phyloP scores from a whole-genome alignment of 352 stramenopile genomes.

The Pythium rhizo-oryzae region DNA sequence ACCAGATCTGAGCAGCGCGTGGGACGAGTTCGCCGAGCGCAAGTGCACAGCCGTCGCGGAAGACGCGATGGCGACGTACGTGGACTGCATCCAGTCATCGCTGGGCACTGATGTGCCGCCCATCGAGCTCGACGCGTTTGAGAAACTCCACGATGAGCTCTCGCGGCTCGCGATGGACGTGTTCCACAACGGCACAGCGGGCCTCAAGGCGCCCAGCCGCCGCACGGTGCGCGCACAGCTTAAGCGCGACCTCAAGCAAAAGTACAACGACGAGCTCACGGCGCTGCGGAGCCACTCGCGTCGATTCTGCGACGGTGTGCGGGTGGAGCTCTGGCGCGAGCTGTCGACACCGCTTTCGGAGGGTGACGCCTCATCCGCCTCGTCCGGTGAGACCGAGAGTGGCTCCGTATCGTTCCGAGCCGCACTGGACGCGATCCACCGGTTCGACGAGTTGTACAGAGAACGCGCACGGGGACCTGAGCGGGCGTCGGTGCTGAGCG shows the following conservation, averaged over 20 bases:
- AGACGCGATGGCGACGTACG: constrained; percentile 70
- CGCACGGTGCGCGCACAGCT: constrained; percentile 55
- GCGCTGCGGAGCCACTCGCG: constrained; percentile 51
- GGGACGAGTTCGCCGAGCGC: constrained; percentile 67
- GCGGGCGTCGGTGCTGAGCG: constrained; percentile 49
- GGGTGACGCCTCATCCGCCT: not conserved
- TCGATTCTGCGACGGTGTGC: constrained; percentile 50
- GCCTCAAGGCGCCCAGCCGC: constrained; percentile 42
- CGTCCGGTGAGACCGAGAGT: not conserved
- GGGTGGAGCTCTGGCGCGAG: constrained; percentile 43
- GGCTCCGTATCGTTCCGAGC: constrained; percentile 37
- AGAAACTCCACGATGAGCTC: constrained; percentile 79
- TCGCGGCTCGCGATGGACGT: constrained; percentile 68
- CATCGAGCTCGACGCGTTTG: constrained; percentile 64
- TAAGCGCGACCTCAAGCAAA: constrained; percentile 46
- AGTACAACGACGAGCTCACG: constrained; percentile 43
- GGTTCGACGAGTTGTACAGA: constrained; percentile 58
- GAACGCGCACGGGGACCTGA: constrained; percentile 52
- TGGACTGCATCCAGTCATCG: constrained; percentile 70
- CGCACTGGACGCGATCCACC: constrained; percentile 47
- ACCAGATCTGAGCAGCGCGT: constrained; percentile 60
- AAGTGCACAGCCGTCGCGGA: constrained; percentile 53
- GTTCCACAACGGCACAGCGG: constrained; percentile 45
- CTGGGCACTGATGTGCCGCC: constrained; percentile 51
- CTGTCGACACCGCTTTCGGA: constrained; percentile 26